These are phyloP conservation scores for Tuber brumale DNA, from an alignment of 495 filamentous ascomycete species.

Conservation along the genomic window DNA sequence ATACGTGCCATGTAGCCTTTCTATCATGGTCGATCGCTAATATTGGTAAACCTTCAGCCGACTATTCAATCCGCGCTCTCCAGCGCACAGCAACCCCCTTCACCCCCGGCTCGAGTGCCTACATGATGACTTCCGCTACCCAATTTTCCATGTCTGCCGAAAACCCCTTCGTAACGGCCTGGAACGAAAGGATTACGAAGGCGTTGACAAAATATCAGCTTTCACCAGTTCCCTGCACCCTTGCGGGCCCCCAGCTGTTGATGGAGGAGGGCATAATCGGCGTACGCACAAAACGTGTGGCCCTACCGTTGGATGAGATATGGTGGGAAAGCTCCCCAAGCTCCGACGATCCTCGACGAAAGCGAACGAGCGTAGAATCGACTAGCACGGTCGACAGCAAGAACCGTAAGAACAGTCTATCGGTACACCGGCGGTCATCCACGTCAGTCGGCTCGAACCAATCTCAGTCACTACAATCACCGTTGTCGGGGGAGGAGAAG, in stretches of 20 bases:
- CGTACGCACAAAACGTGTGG: slow-evolving; percentile 67
- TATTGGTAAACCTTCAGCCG: slow-evolving; percentile 48
- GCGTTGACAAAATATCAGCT: slow-evolving; percentile 66
- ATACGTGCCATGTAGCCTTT: background rate
- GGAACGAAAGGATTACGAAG: slow-evolving; percentile 74
- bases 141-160: slow-evolving; percentile 65
- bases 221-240: slow-evolving; percentile 69
- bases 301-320: slow-evolving; percentile 76
- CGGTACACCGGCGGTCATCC: slow-evolving; percentile 38
- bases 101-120: slow-evolving; percentile 64
- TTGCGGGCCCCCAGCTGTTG: slow-evolving; percentile 68
- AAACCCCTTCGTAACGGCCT: slow-evolving; percentile 75
- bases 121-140: slow-evolving; percentile 73
- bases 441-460: slow-evolving; percentile 37
- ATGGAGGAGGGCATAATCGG: slow-evolving; percentile 72
- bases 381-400: slow-evolving; percentile 28
- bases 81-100: slow-evolving; percentile 35
- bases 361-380: slow-evolving; percentile 26
- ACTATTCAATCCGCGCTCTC: slow-evolving; percentile 38
- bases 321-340: slow-evolving; percentile 64
- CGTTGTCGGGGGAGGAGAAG: slow-evolving; percentile 63
- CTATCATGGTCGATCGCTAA: background rate
- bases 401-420: slow-evolving; percentile 32
- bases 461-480: slow-evolving; percentile 25
- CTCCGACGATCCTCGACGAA: slow-evolving; percentile 21